Percentiles rank a stretch among this genome's conserved stretches.
Conservation (phyloP, 768 basidiomycete genomes). For the Epithele typhae region DNA sequence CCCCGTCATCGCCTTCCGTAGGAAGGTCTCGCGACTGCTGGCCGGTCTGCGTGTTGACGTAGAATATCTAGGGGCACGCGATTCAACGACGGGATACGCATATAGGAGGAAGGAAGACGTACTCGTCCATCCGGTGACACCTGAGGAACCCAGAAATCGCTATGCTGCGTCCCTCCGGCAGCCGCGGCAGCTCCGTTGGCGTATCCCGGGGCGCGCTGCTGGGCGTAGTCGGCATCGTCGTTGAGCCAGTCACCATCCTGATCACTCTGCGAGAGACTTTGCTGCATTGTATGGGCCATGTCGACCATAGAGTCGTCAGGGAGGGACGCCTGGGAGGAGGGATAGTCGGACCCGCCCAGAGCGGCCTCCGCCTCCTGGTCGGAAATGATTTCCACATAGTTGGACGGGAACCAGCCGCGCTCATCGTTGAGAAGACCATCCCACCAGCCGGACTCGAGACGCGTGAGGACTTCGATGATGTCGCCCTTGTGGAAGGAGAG, state of each 20-base stretch:
- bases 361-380: constrained; percentile 77
- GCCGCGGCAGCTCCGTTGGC: constrained; percentile 18
- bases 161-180: constrained; percentile 37
- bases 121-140: constrained; percentile 83
- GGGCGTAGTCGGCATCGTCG: constrained; percentile 31
- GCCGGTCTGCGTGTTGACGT: constrained; percentile 87
- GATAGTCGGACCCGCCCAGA: constrained; percentile 45
- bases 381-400: constrained; percentile 79
- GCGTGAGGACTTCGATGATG: constrained; percentile 90
- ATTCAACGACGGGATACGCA: background rate
- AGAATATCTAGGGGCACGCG: constrained; percentile 69
- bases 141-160: constrained; percentile 90
- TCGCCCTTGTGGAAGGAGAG: constrained; percentile 85
- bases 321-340: constrained; percentile 14
- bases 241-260: constrained; percentile 56
- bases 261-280: constrained; percentile 32
- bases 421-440: constrained; percentile 88
- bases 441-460: constrained; percentile 97
- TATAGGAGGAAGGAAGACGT: constrained; percentile 23
- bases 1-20: constrained; percentile 62
- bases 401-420: constrained; percentile 96
- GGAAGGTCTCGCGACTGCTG: constrained; percentile 84
- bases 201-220: constrained; percentile 10
- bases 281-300: constrained; percentile 46
- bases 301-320: constrained; percentile 37